Conservation (phyloP, 805 yeast species). For the Schwanniomyces pseudopolymorphus region DNA sequence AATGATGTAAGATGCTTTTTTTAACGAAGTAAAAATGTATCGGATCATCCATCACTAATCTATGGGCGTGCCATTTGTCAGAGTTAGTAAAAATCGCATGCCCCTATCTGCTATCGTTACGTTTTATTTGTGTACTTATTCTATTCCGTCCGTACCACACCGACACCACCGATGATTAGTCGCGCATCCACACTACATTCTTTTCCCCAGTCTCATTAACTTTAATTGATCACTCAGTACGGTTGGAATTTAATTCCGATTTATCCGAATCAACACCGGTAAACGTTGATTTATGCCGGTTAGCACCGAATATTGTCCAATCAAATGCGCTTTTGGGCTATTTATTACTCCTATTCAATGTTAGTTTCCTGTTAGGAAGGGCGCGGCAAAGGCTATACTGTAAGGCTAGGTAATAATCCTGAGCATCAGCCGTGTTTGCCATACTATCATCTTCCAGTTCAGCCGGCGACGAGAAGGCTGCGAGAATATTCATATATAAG, state of each 20-base stretch:
- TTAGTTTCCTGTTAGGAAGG: neutral
- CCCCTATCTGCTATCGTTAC: neutral
- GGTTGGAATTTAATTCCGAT: neutral
- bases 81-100: neutral
- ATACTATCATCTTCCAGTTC: neutral
- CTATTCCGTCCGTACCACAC: neutral
- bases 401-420: neutral
- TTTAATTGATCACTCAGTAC: neutral
- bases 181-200: neutral
- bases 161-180: neutral
- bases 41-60: neutral
- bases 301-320: neutral
- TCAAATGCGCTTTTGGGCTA: neutral
- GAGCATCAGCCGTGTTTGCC: conserved; percentile 2
- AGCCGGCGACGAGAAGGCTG: conserved; percentile 5
- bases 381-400: conserved; percentile 1
- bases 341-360: neutral
- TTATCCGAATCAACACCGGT: neutral
- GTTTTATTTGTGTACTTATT: too few species aligned
- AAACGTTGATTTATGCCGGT: neutral
- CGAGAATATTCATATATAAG: neutral
- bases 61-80: neutral
- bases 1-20: too few species aligned
- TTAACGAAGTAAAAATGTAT: neutral
- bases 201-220: neutral